Conservation (phyloP, 495 filamentous ascomycete species). For the Pseudevernia furfuracea region DNA sequence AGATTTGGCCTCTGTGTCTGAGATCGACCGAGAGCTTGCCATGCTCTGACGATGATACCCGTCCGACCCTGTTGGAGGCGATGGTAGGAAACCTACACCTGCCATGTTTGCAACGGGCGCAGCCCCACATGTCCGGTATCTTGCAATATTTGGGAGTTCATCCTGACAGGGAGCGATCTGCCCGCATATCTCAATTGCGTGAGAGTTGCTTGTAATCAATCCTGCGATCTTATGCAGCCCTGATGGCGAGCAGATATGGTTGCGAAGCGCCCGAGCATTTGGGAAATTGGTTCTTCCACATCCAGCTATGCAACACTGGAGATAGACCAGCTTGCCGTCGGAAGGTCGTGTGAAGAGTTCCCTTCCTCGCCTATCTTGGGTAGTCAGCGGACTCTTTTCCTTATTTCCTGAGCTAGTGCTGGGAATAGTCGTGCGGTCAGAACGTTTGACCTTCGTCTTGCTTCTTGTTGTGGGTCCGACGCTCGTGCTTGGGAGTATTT, state of each 20-base stretch:
- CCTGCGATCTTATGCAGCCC: background rate
- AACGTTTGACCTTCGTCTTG: background rate
- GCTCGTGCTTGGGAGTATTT: too few relatives aligned
- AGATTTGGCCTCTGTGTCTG: background rate
- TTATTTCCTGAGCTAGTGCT: background rate
- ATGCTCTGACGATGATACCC: background rate
- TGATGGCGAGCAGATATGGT: background rate
- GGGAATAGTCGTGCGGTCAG: background rate
- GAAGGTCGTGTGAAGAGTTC: constrained; percentile 43
- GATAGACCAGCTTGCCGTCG: constrained; percentile 41
- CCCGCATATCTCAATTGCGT: constrained; percentile 5
- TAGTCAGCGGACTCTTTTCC: constrained; percentile 37
- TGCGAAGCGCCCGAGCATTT: background rate
- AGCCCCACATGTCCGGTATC: background rate
- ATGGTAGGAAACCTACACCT: background rate
- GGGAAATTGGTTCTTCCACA: constrained; percentile 41
- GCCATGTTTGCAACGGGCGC: background rate
- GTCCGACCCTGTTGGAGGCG: background rate
- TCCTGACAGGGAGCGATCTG: background rate
- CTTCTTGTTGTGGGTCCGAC: constrained; percentile 6
- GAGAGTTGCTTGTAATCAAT: background rate
- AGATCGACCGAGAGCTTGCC: background rate
- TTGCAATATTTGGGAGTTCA: background rate
- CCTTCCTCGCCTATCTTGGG: constrained; percentile 40
- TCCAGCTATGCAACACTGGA: constrained; percentile 39